phyloP scores from a whole-genome alignment of 169 alveolate species.

The Miamiensis avidus region DNA sequence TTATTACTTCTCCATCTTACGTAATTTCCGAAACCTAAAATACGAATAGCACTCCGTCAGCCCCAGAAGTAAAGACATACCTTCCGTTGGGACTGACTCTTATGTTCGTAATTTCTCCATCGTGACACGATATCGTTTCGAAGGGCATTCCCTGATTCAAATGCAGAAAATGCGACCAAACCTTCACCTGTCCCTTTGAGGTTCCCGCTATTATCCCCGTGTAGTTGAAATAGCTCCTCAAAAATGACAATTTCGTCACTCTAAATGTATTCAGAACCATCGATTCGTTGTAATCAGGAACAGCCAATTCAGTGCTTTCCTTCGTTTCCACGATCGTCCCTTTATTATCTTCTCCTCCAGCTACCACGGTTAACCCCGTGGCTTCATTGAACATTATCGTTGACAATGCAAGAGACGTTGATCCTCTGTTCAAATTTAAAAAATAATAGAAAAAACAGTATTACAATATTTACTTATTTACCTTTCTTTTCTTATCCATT shows the following conservation, averaged over 20 bases:
- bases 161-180: conserved; percentile 33
- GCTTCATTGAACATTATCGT: background rate
- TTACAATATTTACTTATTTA: too few relatives aligned
- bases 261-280: background rate
- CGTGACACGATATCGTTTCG: conserved; percentile 60
- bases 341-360: background rate
- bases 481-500: background rate
- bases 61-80: conserved; percentile 76
- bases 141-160: conserved; percentile 14
- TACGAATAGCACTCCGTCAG: conserved; percentile 75
- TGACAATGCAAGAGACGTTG: background rate
- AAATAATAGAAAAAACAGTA: too few relatives aligned
- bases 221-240: conserved; percentile 9
- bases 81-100: conserved; percentile 71
- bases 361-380: background rate
- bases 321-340: background rate
- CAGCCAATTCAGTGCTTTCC: background rate
- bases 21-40: conserved; percentile 61
- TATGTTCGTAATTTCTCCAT: conserved; percentile 64
- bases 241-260: background rate
- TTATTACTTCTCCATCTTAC: conserved; percentile 17
- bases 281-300: too few relatives aligned
- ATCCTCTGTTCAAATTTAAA: background rate
- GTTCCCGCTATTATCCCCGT: conserved; percentile 51
- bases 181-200: conserved; percentile 44